Conservation (phyloP, 2,329 filamentous ascomycete genomes). For the Trichophyton equinum region DNA sequence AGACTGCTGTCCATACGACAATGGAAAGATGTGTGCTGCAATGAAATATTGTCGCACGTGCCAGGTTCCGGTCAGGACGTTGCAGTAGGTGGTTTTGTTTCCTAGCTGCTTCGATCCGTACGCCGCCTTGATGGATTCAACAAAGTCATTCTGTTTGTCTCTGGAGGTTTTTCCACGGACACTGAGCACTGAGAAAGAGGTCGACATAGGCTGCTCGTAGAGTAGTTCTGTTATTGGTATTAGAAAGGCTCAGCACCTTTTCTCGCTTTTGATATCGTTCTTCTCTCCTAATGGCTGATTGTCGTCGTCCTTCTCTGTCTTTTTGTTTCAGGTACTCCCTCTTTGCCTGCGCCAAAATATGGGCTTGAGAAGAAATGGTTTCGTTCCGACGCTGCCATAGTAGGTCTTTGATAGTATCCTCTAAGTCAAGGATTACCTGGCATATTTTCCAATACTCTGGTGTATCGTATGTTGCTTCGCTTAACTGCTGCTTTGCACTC, state of each 20-base stretch:
- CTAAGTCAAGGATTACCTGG: neutral
- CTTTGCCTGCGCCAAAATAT: neutral
- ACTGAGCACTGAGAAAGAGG: neutral
- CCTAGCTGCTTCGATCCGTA: neutral
- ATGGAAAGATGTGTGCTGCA: constrained; percentile 9
- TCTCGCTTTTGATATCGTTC: neutral
- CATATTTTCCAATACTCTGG: neutral
- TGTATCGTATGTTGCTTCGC: neutral
- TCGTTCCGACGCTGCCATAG: neutral
- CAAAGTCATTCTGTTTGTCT: neutral
- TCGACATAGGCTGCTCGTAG: neutral
- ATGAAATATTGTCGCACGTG: neutral
- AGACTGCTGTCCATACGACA: neutral
- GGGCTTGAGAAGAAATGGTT: neutral
- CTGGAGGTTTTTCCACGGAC: neutral
- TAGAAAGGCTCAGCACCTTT: neutral
- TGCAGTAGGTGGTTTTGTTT: neutral
- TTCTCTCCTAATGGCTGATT: neutral
- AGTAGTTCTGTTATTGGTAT: neutral
- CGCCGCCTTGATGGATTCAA: neutral
- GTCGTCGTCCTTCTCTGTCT: neutral
- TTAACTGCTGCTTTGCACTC: neutral
- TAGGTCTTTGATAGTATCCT: neutral
- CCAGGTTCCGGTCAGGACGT: neutral
- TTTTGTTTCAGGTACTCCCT: neutral